A percentile compares a stretch with the other conserved stretches of the same genome.
Evolutionary conservation across 2,329 filamentous ascomycete genomes (phyloP).

Genomic region (Septoria petroselini): DNA sequence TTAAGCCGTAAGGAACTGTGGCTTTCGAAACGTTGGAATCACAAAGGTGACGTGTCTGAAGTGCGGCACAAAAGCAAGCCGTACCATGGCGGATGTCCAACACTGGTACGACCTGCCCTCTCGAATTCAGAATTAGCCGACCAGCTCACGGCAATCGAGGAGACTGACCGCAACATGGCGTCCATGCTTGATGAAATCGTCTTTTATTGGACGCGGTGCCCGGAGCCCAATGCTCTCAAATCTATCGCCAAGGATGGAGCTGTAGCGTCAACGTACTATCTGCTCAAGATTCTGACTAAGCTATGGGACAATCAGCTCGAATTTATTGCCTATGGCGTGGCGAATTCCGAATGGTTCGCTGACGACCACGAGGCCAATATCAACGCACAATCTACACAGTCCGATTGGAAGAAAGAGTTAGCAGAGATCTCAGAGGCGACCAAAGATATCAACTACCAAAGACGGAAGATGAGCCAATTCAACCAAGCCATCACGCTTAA

Average conservation of each 20-base stretch:
- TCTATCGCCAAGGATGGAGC: conserved; percentile 2
- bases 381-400: conserved; percentile 9
- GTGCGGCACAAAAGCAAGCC: conserved; percentile 17
- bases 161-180: conserved; percentile 1
- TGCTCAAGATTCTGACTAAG: conserved; percentile 22
- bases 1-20: conserved; percentile 14
- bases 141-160: background rate
- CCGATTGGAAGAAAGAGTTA: conserved; percentile 26
- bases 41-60: conserved; percentile 1
- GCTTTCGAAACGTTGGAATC: conserved; percentile 12
- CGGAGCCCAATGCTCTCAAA: background rate
- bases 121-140: background rate
- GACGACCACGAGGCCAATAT: conserved; percentile 26
- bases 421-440: conserved; percentile 18
- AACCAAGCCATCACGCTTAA: conserved; percentile 25
- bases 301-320: conserved; percentile 25
- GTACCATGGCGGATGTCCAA: conserved; percentile 19
- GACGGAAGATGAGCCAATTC: conserved; percentile 26
- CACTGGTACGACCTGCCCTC: conserved; percentile 9
- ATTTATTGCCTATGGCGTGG: conserved; percentile 18
- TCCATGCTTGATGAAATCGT: conserved; percentile 22
- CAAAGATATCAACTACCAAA: conserved; percentile 27
- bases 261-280: conserved; percentile 20
- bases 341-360: conserved; percentile 25
- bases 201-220: conserved; percentile 20